Base-by-base conservation (phyloP, 192 early-diverging fungal species). In the Backusella tuberculispora region DNA sequence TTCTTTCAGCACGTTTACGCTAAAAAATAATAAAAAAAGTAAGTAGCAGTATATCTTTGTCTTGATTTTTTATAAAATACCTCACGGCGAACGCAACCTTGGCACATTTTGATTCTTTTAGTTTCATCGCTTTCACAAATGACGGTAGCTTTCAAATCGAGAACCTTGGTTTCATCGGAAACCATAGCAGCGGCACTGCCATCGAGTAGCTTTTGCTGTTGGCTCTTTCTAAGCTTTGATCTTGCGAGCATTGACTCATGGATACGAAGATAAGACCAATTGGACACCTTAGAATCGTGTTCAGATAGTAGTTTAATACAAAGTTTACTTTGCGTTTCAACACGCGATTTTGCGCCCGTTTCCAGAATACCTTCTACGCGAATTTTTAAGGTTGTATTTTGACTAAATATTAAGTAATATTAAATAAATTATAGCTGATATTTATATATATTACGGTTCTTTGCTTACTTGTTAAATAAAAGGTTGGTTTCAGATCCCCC, bases 261-360 rank as follows among this genome's bases (percentile, higher is more conserved):
- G 37, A 98, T 84, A 42, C 89, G 83, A 76, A 98, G 83, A 72
- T 97, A 94, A 53, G 95, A 91, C 93, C 95, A 97, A 74, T 85
- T 81, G 29, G 78, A 76, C 13, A 91, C 90, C 34, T 90, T 91
- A 67, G 91, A 90, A 72, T 92, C 93, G 66, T 85, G 75, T 66
- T 84, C 80, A 17, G 88, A 92, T 0, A 92, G 85, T 42, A 98
- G 84, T 73, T 96, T 93, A 76, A 98, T 78, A 38, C 94, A 95
- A 19, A 97, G 85, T 69, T 95, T 96, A 76, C 95, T 96, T 83
- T 97, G 97, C 17, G 97, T 98, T 83, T 98, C 96, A 41, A 97
- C 96, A 4, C 96, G 84, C 8, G 94, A 96, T 79, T 95, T 95
- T 41, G 92, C 92, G 40, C 88, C 88, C 41, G 77, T 81, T 40